Evolutionary conservation across 176 grass and related monocot genomes (phyloP), one percentile per base, ranked within the genome.

Genomic region (Oryza australiensis): DNA sequence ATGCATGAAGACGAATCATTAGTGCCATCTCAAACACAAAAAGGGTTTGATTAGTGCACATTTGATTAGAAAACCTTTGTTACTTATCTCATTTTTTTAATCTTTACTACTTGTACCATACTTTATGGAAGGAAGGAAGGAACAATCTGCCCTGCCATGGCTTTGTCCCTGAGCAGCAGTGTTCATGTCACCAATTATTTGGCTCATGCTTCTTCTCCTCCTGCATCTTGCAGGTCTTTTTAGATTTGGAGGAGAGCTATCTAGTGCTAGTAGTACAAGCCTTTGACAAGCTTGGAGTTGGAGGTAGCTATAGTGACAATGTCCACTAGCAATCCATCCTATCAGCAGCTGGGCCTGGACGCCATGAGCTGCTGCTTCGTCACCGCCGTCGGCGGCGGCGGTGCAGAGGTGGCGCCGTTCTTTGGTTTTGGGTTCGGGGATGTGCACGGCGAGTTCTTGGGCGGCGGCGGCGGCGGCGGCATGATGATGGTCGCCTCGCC

Each of bases 341-440:
- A 86, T 86, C 80, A 87, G 22, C 86, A 84, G 66, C 62, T 85
- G 34, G 83, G 78, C 62, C 68, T 86, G 26, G 75, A 89, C 70
- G 75, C 89, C 75, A 88, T 88, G 80, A 78, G 64, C 77, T 26
- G 37, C 70, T 79, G 73, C 66, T 80, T 95, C 75, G 49, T 70
- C 78, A 78, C 29, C 73, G 30, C 70, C 68, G 28, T 26, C 64
- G 2, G 35, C 28, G 35, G 60, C 5, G 22, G 51, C n/a, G 23
- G 27, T 46, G 81, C 76, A 7, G 88, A 90, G 37, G 20, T 77
- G 5, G 20, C 82, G 3, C 65, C 82, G 2, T 80, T 83, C 62
- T 76, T 60, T 15, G 59, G 64, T 73, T 80, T 53, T 59, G 85
- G 33, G 7, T 80, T 80, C 35, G 75, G 66, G 72, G 43, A 81